Evolutionary conservation across 345 rosid genomes (phyloP).

Genomic region (Trapa incisa): DNA sequence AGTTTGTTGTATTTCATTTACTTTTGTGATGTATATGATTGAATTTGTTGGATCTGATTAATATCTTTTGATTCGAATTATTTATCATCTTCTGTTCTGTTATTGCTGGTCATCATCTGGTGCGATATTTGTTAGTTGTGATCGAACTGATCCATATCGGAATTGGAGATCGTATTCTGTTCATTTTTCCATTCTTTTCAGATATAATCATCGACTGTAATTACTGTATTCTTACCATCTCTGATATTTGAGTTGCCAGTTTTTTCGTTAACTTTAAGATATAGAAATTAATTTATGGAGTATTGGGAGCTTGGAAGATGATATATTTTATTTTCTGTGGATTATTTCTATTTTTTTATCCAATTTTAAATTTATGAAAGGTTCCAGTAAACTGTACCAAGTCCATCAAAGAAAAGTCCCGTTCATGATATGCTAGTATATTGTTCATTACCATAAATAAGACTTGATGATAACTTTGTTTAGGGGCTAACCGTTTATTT

Average conservation of each 20-base stretch:
- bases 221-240: not conserved
- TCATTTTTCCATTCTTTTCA: not conserved
- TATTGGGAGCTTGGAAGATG: not conserved
- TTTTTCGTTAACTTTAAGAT: not conserved
- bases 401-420: too few species aligned
- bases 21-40: not conserved
- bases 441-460: too few species aligned
- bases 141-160: not conserved
- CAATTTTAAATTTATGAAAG: too few species aligned
- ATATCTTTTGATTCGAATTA: not conserved
- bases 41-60: not conserved
- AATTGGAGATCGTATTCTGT: not conserved
- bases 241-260: not conserved
- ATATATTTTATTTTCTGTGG: not conserved
- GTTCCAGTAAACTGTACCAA: too few species aligned
- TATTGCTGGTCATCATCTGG: not conserved
- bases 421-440: too few species aligned
- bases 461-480: too few species aligned
- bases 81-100: not conserved
- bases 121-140: not conserved
- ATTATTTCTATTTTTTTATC: too few species aligned
- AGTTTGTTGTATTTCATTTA: not conserved
- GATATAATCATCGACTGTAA: not conserved
- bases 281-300: not conserved
- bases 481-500: too few species aligned